Evolutionary conservation across 2,329 filamentous ascomycete genomes (phyloP).

Genomic region (Tympanopsis confertula): DNA sequence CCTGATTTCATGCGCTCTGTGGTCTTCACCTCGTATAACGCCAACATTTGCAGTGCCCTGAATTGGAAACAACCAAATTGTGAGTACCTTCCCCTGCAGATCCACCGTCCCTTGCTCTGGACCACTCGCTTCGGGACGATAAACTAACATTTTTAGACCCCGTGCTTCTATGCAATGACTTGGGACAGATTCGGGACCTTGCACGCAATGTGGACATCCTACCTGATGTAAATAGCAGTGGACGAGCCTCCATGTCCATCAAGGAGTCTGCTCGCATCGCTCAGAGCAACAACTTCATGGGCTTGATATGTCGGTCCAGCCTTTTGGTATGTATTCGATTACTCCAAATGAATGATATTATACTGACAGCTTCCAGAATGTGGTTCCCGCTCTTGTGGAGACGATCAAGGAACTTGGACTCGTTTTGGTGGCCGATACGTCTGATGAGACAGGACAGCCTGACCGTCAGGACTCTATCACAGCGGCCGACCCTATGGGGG

Average conservation of each 20-base stretch:
- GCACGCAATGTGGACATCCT: conserved; percentile 5
- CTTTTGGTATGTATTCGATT: conserved; percentile 41
- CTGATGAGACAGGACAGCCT: conserved; percentile 21
- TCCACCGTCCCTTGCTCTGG: neutral
- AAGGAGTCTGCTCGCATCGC: conserved; percentile 65
- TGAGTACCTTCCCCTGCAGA: neutral
- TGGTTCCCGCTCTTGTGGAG: conserved; percentile 50
- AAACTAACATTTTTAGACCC: conserved; percentile 21
- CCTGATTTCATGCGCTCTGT: conserved; percentile 56
- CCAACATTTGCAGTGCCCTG: conserved; percentile 59
- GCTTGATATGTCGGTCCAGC: conserved; percentile 57
- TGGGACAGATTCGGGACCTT: conserved; percentile 30
- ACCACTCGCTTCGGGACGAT: too few relatives aligned
- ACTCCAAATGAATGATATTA: neutral
- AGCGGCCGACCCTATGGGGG: neutral
- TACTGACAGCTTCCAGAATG: conserved; percentile 27
- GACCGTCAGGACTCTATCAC: neutral
- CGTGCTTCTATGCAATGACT: conserved; percentile 62
- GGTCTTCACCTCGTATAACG: conserved; percentile 61
- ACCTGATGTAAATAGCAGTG: conserved; percentile 24
- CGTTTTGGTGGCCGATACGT: conserved; percentile 50
- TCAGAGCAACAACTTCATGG: conserved; percentile 67
- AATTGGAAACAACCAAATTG: conserved; percentile 76
- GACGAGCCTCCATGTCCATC: conserved; percentile 51
- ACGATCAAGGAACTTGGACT: conserved; percentile 55